Percentiles rank a stretch among this genome's conserved stretches.
phyloP scores from a whole-genome alignment of 139 green algal species.

The Zygnema circumcarinatum region DNA sequence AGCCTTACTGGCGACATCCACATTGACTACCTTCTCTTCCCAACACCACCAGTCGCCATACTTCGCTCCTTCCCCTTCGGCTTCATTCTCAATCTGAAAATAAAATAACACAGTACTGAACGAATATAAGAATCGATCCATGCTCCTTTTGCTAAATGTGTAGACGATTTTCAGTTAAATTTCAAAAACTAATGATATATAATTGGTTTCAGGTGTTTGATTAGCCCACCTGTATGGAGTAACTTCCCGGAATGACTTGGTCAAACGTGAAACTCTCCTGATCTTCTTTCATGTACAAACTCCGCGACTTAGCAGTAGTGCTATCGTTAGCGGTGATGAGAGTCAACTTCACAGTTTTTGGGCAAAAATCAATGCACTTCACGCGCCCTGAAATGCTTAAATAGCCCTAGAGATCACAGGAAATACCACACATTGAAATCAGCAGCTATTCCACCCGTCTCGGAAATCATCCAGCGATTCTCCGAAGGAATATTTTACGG shows the following conservation, averaged over 20 bases:
- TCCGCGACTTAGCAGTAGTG: neutral
- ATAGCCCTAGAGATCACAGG: conserved; percentile 7
- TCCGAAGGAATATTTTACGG: no score
- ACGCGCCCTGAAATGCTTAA: conserved; percentile 23
- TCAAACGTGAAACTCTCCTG: conserved; percentile 17
- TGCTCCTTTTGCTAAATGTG: no score
- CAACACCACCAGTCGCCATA: conserved; percentile 47
- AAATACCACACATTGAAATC: no score
- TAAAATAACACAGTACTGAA: neutral
- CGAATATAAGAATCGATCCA: neutral
- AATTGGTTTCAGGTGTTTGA: no score
- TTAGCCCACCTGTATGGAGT: neutral
- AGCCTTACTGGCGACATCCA: neutral
- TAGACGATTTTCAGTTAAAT: no score
- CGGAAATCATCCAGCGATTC: no score
- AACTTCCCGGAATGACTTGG: conserved; percentile 33
- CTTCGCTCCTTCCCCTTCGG: neutral
- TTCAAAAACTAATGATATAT: no score
- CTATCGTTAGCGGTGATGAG: neutral
- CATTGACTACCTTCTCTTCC: neutral
- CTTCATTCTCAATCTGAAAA: conserved; percentile 19
- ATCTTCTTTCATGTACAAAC: conserved; percentile 14
- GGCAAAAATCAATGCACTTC: conserved; percentile 38
- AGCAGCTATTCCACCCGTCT: no score
- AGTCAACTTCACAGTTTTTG: neutral